These are phyloP conservation scores for Seminavis robusta DNA, from an alignment of 108 stramenopile genomes.

Conservation along the genomic window DNA sequence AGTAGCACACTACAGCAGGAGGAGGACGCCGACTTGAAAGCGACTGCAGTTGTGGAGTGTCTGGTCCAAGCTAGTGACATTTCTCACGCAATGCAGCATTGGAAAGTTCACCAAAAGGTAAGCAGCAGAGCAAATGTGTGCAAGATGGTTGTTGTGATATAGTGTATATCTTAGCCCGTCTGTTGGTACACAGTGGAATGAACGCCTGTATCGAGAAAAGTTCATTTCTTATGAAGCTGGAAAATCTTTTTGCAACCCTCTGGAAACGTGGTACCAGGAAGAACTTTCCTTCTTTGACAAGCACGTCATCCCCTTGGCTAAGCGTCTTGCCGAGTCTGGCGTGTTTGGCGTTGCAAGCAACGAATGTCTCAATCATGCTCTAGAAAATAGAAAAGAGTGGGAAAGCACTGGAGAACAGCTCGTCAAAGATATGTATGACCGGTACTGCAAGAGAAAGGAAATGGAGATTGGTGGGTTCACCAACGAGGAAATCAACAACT, in stretches of 20 bases:
- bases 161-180: too few species aligned
- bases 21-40: conserved; percentile 11
- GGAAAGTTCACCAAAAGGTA: neutral
- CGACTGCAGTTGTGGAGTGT: conserved; percentile 2
- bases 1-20: too few species aligned
- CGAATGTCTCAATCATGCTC: conserved; percentile 1
- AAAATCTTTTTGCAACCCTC: neutral
- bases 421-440: conserved; percentile 2
- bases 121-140: too few species aligned
- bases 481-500: neutral
- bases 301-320: conserved; percentile 12
- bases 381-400: conserved; percentile 6
- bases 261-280: conserved; percentile 3
- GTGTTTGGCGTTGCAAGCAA: conserved; percentile 7
- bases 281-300: conserved; percentile 13
- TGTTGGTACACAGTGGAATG: too few species aligned
- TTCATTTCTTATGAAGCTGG: neutral
- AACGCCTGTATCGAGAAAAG: conserved; percentile 1
- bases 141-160: too few species aligned
- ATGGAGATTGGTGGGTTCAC: conserved; percentile 6
- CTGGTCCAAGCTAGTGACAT: conserved; percentile 1
- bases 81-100: conserved; percentile 15
- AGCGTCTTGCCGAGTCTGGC: conserved; percentile 2
- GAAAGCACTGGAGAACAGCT: neutral
- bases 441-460: neutral